Evolutionary conservation across 345 rosid genomes (phyloP), one percentile per base, ranked within the genome.

Genomic region (Conringia planisiliqua): DNA sequence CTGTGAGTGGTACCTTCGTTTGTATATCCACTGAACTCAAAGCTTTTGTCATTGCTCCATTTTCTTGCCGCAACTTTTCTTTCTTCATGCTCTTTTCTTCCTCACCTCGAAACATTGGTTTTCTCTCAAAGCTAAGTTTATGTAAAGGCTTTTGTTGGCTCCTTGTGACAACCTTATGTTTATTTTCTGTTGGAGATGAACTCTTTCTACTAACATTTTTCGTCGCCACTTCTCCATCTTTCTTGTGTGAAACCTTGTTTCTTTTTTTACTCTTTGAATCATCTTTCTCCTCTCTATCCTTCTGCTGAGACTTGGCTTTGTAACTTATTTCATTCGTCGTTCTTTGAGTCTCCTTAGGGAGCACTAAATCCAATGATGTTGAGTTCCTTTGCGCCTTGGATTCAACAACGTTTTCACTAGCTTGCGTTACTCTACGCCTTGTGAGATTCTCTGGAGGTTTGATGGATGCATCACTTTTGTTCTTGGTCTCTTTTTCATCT

Each of bases 211-310:
- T 71, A 26, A 50, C 36, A 61, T 77, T 71, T 61, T 76, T 69
- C 24, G 36, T 66, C 40, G 14, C 35, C 20, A 56, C 57, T 66
- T 77, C 86, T 71, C 72, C 73, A 70, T 85, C 85, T 2, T 81
- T 79, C 77, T 62, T 79, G 51, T 62, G 29, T 36, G 55, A 18
- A 18, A 56, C 79, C 16, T 79, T 66, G 78, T 36, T 79, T 80
- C 65, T 75, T 87, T 73, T 75, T 82, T 42, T 68, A 44, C 59
- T 39, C 2, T 71, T 78, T 26, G 63, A 18, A 51, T 30, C 71
- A 69, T 90, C 83, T 20, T 79, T 79, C 71, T 74, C 79, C 71
- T 74, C 79, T 66, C 65, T 79, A 71, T 72, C 76, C 48, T 78
- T 84, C 56, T 72, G 68, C 57, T 71, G 78, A 57, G 70, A n/a